phyloP scores from a whole-genome alignment of 257 asterid genomes.

The Voacanga thouarsii region DNA sequence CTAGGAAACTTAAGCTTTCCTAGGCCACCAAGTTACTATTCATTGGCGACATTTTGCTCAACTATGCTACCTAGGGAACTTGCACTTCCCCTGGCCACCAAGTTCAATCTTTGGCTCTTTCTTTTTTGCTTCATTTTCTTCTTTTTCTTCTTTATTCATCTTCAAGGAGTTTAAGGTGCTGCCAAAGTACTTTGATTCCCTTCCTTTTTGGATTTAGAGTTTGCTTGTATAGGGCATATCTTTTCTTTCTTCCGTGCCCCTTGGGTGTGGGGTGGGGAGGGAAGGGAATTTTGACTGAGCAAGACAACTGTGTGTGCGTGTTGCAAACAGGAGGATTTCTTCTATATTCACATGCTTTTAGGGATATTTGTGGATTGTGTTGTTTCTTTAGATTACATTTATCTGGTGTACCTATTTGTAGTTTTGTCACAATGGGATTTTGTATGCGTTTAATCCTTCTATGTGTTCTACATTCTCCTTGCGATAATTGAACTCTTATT shows the following conservation, averaged over 20 bases:
- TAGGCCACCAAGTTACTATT: no score
- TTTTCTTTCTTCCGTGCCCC: no score
- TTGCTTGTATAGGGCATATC: neutral
- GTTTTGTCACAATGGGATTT: neutral
- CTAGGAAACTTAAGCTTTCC: no score
- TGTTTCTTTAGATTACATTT: neutral
- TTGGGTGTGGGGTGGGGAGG: no score
- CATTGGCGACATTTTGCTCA: no score
- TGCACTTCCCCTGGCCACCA: no score
- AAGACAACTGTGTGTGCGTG: neutral
- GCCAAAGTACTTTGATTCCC: neutral
- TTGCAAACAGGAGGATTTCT: neutral
- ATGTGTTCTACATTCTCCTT: neutral
- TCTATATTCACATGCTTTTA: neutral
- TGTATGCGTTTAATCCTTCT: neutral
- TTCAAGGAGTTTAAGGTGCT: no score
- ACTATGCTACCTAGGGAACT: no score
- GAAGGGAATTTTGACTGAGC: neutral
- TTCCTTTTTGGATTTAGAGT: neutral
- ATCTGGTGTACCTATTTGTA: neutral
- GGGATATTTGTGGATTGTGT: neutral
- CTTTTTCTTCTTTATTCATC: no score
- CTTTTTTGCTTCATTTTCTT: no score
- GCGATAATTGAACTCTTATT: neutral
- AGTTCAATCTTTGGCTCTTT: no score